Evolutionary conservation across 2,329 filamentous ascomycete species (phyloP), one percentile per base, ranked within the genome.

Genomic region (Onygenales sp.): DNA sequence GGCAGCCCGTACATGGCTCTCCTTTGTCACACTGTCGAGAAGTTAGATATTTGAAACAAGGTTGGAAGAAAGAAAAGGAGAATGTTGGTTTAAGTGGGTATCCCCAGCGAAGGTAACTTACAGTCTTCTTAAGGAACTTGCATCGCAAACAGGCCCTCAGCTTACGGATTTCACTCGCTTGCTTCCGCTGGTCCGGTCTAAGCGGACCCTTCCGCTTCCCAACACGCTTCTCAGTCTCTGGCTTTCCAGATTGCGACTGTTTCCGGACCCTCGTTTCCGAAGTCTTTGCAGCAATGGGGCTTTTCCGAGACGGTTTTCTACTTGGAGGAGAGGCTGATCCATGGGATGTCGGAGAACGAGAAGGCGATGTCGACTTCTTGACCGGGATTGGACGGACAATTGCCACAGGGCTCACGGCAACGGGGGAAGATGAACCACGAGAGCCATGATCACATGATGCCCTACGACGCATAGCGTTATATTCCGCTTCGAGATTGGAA

Each of bases 91-190:
- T 11, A 6, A 6, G 8, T 9, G 13, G 21, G 17, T 11, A 27
- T 33, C 17, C 32, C 13, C 4, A 34, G 40, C 31, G 21, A 27
- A 27, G 21, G 21, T 34, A 31, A 57, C 68, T 63, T 63, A 72
- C 68, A 48, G 92, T 96, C 81, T 97, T 97, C 81, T 97, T 97
- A 69, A 97, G 79, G 77, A 96, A 97, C 75, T 96, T 96, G 82
- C 92, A 97, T 60, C 92, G 85, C 63, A 97, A 77, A 70, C 92
- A 97, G 47, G 92, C 92, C 66, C 92, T 82, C 62, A 96, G 77
- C 73, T 97, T 97, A 69, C 92, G 84, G 67, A 97, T 97, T 73
- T 97, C 92, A 65, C 91, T 93, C 31, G 92, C 92, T 72, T 96
- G 92, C 74, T 95, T 94, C 61, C 92, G 83, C 76, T 96, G 92